Conservation (phyloP, 2,329 filamentous ascomycete genomes). For the Dichotomopilus funicola region DNA sequence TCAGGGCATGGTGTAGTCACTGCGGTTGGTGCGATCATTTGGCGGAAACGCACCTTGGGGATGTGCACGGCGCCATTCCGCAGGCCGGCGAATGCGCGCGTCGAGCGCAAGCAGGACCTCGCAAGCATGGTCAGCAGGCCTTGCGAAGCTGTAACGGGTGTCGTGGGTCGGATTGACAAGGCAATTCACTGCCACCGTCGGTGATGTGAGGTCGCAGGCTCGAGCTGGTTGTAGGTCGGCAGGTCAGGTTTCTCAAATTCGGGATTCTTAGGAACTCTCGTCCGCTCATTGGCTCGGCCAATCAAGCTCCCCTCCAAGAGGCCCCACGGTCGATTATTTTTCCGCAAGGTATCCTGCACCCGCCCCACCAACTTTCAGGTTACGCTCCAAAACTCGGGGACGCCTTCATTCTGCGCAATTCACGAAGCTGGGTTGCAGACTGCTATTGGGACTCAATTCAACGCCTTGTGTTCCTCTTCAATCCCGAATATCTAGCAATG, state of each 20-base stretch:
- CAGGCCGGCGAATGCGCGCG: constrained; percentile 75
- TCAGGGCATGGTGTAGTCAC: constrained; percentile 3
- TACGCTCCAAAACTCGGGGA: too few relatives aligned
- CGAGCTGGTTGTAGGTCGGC: constrained; percentile 22
- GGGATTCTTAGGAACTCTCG: constrained; percentile 27
- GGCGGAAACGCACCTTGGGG: constrained; percentile 59
- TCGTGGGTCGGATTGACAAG: constrained; percentile 29
- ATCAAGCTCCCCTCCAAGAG: constrained; percentile 11
- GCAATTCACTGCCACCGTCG: constrained; percentile 35
- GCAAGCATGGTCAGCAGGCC: constrained; percentile 73
- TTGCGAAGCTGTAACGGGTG: constrained; percentile 33
- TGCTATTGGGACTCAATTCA: too few relatives aligned
- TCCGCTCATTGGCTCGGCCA: constrained; percentile 21
- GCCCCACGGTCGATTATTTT: constrained; percentile 20
- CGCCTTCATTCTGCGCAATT: too few relatives aligned
- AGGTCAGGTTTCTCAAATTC: constrained; percentile 27
- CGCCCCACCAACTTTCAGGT: neutral
- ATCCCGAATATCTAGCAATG: too few relatives aligned
- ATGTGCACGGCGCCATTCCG: constrained; percentile 66
- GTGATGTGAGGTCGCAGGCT: constrained; percentile 25
- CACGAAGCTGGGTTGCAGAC: too few relatives aligned
- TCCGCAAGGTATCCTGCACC: constrained; percentile 10
- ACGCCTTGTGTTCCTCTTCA: too few relatives aligned
- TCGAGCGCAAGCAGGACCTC: constrained; percentile 82
- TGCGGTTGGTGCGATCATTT: constrained; percentile 9